These are phyloP conservation scores for Paratrimastix pyriformis DNA, from an alignment of 78 protist species.

Conservation along the genomic window DNA sequence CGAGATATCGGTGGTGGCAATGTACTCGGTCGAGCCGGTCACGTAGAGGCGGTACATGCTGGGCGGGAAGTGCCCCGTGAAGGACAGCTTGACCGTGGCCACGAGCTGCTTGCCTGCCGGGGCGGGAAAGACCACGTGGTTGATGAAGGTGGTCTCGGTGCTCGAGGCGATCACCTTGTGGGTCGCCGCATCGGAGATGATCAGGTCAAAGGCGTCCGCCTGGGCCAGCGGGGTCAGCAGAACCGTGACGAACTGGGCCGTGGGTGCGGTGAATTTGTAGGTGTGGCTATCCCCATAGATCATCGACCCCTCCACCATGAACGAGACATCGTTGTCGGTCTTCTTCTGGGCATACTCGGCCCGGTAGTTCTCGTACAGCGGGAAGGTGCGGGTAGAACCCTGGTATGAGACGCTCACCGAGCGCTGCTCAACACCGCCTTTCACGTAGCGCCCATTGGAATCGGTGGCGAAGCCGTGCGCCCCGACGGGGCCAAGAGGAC, in stretches of 20 bases:
- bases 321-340: neutral
- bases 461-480: neutral
- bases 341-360: neutral
- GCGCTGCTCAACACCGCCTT: neutral
- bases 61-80: neutral
- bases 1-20: neutral
- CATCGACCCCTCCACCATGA: neutral
- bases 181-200: neutral
- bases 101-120: neutral
- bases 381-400: neutral
- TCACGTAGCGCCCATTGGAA: neutral
- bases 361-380: neutral
- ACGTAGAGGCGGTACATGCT: neutral
- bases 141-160: neutral
- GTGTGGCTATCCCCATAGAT: neutral
- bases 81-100: neutral
- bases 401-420: neutral
- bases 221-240: neutral
- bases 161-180: neutral
- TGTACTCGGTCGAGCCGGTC: neutral
- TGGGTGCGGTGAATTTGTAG: neutral
- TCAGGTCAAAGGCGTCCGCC: neutral
- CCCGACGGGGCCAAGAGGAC: conserved; percentile 1
- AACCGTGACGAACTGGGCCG: neutral
- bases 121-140: neutral